Conservation (phyloP, 2,329 filamentous ascomycete genomes). For the Lithohypha guttulata region DNA sequence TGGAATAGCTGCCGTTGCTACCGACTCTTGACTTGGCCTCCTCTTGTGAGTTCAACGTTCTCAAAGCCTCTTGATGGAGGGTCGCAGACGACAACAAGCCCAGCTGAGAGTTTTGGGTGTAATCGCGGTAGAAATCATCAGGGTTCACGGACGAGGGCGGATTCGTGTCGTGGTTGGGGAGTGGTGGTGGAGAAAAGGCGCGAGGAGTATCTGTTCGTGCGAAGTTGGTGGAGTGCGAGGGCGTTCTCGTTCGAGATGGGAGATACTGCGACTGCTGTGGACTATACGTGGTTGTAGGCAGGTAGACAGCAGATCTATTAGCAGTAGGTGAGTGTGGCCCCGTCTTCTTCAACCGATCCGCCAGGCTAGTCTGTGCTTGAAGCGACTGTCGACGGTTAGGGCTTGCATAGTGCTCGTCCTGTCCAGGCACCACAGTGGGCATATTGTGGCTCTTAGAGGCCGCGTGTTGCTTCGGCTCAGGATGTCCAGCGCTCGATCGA, state of each 20-base stretch:
- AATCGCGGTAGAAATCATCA: constrained; percentile 42
- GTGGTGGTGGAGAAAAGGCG: constrained; percentile 13
- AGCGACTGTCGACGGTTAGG: constrained; percentile 19
- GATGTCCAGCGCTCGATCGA: constrained; percentile 1
- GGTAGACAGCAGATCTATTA: constrained; percentile 16
- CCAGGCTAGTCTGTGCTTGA: constrained; percentile 18
- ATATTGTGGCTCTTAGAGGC: constrained; percentile 12
- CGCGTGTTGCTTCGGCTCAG: neutral
- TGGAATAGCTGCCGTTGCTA: constrained; percentile 5
- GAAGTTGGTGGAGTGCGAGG: constrained; percentile 16
- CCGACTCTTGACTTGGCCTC: constrained; percentile 15
- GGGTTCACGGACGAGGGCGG: constrained; percentile 32
- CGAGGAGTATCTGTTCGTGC: constrained; percentile 18
- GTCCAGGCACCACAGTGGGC: constrained; percentile 16
- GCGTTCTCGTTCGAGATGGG: constrained; percentile 8
- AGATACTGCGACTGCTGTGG: neutral
- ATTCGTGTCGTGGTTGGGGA: constrained; percentile 18
- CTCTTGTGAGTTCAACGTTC: constrained; percentile 11
- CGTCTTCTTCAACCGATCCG: constrained; percentile 14
- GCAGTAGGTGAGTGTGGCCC: constrained; percentile 13
- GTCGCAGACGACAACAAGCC: constrained; percentile 15
- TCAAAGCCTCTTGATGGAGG: constrained; percentile 19
- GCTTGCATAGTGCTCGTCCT: constrained; percentile 16
- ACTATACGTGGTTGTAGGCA: constrained; percentile 18
- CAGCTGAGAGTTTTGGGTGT: constrained; percentile 16